Conservation (phyloP, 148 eudicot species). For the Diospyros lotus region DNA sequence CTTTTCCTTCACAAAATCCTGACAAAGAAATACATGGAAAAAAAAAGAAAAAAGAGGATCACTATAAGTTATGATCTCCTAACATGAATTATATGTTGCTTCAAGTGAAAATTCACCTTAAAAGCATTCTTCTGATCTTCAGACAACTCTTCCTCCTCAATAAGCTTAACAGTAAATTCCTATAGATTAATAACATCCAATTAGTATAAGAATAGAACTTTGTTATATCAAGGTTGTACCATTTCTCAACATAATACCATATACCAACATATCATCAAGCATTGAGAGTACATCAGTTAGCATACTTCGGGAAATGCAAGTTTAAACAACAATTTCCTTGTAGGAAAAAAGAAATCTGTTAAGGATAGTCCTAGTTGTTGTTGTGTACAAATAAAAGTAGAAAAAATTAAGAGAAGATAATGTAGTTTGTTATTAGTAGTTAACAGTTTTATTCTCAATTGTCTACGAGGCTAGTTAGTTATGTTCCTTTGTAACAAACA, state of each 20-base stretch:
- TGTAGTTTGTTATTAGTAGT: too few species aligned
- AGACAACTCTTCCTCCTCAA: constrained; percentile 63
- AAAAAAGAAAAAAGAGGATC: not conserved
- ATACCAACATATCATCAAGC: not conserved
- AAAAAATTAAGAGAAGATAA: too few species aligned
- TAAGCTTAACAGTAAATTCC: constrained; percentile 78
- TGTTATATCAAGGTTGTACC: not conserved
- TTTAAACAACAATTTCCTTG: not conserved
- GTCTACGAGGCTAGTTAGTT: too few species aligned
- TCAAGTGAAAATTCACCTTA: constrained; percentile 38
- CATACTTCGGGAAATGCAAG: not conserved
- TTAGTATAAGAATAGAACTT: not conserved
- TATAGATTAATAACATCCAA: constrained; percentile 22
- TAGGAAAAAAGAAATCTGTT: not conserved
- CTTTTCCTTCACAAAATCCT: constrained; percentile 79
- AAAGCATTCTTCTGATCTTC: constrained; percentile 77
- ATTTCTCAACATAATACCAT: not conserved
- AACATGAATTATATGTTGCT: not conserved
- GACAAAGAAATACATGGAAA: not conserved
- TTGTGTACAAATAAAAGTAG: too few species aligned
- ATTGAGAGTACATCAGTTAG: too few species aligned
- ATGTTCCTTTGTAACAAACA: too few species aligned
- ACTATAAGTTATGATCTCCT: not conserved
- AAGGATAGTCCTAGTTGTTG: too few species aligned
- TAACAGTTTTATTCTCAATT: too few species aligned